Evolutionary conservation across 1,139 yeast genomes (phyloP), one percentile per base, ranked within the genome.

Genomic region (Kurtzmaniella quercitrusa): DNA sequence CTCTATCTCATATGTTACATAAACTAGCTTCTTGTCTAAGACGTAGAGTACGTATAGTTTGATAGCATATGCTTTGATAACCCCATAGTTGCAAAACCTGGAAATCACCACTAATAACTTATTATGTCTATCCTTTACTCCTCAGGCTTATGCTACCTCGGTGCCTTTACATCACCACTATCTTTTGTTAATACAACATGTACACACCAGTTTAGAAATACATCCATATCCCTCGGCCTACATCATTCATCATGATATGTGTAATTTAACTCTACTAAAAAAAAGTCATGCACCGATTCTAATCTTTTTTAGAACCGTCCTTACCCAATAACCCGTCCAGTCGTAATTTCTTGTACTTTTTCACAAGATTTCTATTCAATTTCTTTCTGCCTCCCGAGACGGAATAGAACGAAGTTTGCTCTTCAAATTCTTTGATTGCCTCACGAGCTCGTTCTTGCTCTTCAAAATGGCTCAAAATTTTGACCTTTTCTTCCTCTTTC

Each of bases 351-450:
- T 57, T 61, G 44, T 60, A 66, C 45, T 59, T 58, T 45, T 57
- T 63, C 37, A 64, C 53, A 46, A 66, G 55, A 29, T 59, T 58
- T 37, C 72, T 55, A 49, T 66, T 66, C 36, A 67, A 52, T 52
- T 65, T 68, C 39, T 55, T 55, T 40, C 73, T 56, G 16, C 62
- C 59, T 6, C 66, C 63, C 5, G 46, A 45, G 34, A 50, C 54
- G 7, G 41, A 47, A 39, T 45, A 49, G 19, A 57, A 48, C 15
- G 54, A 53, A 2, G 38, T 42, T 18, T 34, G 37, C 18, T 44
- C 45, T 40, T 58, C 52, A 43, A 63, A 59, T 29, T 62, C 63
- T 39, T 56, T 51, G 41, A 56, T 55, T 36, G 59, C 65, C 37
- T 51, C 48, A 39, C 52, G 49, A 33, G 49, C 42, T 25, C 44